These are phyloP conservation scores for Aaosphaeria pasadenensis DNA, from an alignment of 2,329 filamentous ascomycete genomes.

Conservation along the genomic window DNA sequence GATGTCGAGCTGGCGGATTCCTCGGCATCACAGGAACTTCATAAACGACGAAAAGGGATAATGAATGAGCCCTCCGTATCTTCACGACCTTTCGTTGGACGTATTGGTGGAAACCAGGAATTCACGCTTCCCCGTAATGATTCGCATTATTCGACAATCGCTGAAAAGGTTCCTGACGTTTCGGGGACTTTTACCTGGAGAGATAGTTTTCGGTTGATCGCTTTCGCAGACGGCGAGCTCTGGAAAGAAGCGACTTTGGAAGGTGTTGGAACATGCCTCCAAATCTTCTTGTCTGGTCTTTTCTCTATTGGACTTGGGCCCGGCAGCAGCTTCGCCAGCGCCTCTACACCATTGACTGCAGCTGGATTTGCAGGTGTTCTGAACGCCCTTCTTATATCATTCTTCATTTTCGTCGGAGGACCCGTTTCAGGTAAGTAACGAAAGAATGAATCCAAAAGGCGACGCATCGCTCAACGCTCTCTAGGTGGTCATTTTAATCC, in stretches of 20 bases:
- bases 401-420: constrained; percentile 51
- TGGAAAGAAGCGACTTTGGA: constrained; percentile 22
- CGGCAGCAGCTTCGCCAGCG: constrained; percentile 2
- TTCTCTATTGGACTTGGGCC: constrained; percentile 12
- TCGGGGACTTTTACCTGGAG: constrained; percentile 16
- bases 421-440: constrained; percentile 37
- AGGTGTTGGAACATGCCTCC: constrained; percentile 18
- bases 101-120: constrained; percentile 34
- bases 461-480: background rate
- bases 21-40: constrained; percentile 4
- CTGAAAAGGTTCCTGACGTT: constrained; percentile 25
- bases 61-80: constrained; percentile 7
- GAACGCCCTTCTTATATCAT: constrained; percentile 41
- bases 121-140: constrained; percentile 22
- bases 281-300: constrained; percentile 17
- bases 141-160: constrained; percentile 8
- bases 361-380: constrained; percentile 35
- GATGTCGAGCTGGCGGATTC: constrained; percentile 7
- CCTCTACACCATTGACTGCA: constrained; percentile 19
- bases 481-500: constrained; percentile 53
- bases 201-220: constrained; percentile 9
- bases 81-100: constrained; percentile 26
- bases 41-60: constrained; percentile 2
- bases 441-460: background rate
- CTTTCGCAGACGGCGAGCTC: constrained; percentile 14